These are phyloP conservation scores for Leccinum angustisporum DNA, from an alignment of 1,284 basidiomycete genomes.

Conservation along the genomic window DNA sequence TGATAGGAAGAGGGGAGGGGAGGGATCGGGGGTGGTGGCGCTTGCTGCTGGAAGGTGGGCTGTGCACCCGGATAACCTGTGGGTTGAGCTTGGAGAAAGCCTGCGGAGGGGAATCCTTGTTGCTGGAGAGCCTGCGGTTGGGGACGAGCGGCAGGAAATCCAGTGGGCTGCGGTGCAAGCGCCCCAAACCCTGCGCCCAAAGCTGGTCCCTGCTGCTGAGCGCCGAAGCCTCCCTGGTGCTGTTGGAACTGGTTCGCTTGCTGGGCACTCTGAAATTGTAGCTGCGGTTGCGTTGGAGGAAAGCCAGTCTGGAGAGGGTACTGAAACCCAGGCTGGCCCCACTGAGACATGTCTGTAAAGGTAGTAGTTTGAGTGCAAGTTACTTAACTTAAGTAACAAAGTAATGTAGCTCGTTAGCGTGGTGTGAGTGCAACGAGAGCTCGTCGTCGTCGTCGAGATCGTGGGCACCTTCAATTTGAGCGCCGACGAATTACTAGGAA, in stretches of 20 bases:
- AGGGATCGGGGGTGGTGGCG: slow-evolving; percentile 50
- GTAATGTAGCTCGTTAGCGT: too few species aligned
- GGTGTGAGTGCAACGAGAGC: not conserved
- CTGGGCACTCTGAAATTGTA: slow-evolving; percentile 43
- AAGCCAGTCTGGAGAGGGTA: slow-evolving; percentile 63
- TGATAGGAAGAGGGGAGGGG: slow-evolving; percentile 57
- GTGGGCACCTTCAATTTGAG: slow-evolving; percentile 9
- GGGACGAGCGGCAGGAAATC: too few species aligned
- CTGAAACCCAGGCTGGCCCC: slow-evolving; percentile 51
- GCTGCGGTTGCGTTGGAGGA: slow-evolving; percentile 44
- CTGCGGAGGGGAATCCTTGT: too few species aligned
- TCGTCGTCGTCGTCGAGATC: slow-evolving; percentile 4
- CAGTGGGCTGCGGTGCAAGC: too few species aligned
- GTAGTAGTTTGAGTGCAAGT: not conserved
- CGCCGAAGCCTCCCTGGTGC: too few species aligned
- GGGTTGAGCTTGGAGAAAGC: too few species aligned
- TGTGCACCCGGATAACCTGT: too few species aligned
- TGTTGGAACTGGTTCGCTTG: slow-evolving; percentile 37
- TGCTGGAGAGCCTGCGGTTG: too few species aligned
- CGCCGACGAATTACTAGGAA: not conserved
- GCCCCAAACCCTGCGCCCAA: too few species aligned
- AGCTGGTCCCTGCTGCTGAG: too few species aligned
- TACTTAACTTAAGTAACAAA: too few species aligned
- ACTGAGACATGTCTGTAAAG: not conserved
- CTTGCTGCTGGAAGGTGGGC: slow-evolving; percentile 45